These are phyloP conservation scores for Grosmannia clavigera DNA, from an alignment of 2,329 filamentous ascomycete genomes.

Conservation along the genomic window DNA sequence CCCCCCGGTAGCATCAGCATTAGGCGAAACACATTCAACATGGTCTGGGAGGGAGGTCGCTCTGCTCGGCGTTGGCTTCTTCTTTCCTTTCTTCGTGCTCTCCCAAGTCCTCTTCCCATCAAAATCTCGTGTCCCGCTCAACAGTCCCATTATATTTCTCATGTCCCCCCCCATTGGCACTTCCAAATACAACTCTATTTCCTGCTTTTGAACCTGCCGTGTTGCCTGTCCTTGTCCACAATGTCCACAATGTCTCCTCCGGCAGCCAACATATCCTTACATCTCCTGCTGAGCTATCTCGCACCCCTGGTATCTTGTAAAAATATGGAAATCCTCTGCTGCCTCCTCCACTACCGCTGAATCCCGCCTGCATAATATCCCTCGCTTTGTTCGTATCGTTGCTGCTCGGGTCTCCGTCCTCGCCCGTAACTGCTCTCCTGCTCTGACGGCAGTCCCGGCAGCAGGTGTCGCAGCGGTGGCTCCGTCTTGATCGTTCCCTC, in stretches of 20 bases:
- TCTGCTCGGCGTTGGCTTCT: neutral
- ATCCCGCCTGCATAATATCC: neutral
- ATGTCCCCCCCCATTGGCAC: neutral
- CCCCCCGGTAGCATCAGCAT: neutral
- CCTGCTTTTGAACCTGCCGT: too few species aligned
- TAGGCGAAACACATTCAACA: conserved; percentile 14
- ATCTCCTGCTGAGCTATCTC: neutral
- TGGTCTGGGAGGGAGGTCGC: conserved; percentile 4
- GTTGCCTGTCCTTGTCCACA: too few species aligned
- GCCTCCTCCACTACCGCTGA: neutral
- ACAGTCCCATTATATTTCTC: too few species aligned
- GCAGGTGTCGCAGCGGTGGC: neutral
- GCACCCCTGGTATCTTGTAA: neutral
- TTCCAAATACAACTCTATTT: neutral
- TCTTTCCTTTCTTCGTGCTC: neutral
- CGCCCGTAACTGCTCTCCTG: neutral
- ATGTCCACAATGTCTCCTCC: too few species aligned
- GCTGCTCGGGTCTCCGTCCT: neutral
- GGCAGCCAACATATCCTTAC: too few species aligned
- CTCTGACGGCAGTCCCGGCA: neutral
- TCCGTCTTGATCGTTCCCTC: neutral
- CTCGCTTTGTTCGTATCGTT: neutral
- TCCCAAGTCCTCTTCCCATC: neutral
- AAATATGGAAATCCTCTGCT: too few species aligned
- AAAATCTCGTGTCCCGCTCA: neutral